Percentiles rank a stretch among this genome's conserved stretches.
These are phyloP conservation scores for Ensete ventricosum DNA, from an alignment of 176 grass and related monocot species.

Conservation along the genomic window DNA sequence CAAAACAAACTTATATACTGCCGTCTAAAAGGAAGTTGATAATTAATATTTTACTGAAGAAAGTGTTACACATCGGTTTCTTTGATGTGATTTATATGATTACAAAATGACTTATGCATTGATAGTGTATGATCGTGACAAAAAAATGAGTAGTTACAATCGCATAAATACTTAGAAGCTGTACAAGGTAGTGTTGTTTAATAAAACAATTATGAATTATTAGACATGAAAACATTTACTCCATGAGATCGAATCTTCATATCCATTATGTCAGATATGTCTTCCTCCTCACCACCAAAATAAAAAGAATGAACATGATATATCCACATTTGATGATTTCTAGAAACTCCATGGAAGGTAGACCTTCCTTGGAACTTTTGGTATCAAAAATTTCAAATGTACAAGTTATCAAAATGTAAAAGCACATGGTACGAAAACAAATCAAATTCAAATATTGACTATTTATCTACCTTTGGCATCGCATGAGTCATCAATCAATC, in stretches of 20 bases:
- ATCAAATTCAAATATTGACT: neutral
- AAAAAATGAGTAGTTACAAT: too few species aligned
- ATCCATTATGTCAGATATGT: slow-evolving; percentile 83
- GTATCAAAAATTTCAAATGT: slow-evolving; percentile 22
- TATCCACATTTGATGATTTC: slow-evolving; percentile 60
- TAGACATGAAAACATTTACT: slow-evolving; percentile 9
- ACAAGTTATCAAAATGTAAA: slow-evolving; percentile 2
- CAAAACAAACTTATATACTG: too few species aligned
- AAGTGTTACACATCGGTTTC: too few species aligned
- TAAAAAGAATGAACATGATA: slow-evolving; percentile 67
- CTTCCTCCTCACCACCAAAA: slow-evolving; percentile 72
- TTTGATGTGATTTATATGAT: too few species aligned
- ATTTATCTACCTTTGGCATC: slow-evolving; percentile 40
- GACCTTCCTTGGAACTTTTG: slow-evolving; percentile 53
- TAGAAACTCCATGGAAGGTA: slow-evolving; percentile 72
- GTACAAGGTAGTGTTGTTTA: too few species aligned
- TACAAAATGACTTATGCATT: too few species aligned
- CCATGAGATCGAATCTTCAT: slow-evolving; percentile 44
- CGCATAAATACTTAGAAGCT: too few species aligned
- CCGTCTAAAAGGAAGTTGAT: too few species aligned
- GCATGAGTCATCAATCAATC: slow-evolving; percentile 87
- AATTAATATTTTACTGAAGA: too few species aligned
- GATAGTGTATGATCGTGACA: too few species aligned
- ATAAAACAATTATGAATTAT: too few species aligned
- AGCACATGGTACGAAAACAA: neutral